Base-by-base conservation (phyloP, 306 rosid species). In the Quercus rubra region DNA sequence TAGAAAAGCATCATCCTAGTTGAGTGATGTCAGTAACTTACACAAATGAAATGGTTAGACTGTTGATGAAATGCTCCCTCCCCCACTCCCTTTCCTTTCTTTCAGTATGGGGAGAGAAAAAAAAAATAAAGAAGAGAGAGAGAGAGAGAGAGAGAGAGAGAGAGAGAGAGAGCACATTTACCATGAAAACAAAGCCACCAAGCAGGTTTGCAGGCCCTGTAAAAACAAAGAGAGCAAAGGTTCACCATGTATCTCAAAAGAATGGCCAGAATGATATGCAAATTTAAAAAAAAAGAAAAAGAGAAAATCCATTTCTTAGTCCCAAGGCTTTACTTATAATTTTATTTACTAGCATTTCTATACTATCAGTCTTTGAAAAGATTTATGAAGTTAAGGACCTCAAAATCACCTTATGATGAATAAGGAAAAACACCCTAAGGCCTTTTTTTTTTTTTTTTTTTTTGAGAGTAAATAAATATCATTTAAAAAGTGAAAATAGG, bases 171-270 rank as follows among this genome's bases (percentile, higher is more conserved):
- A 79, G 54, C 56, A 81, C 69, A 83, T 71, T 70, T 89, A 96
- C 99, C 99, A 90, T 74, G 97, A 91, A 30, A 96, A 77, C 75
- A 93, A 80, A 82, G 97, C 88, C 86, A 90, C 97, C 90, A 93
- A 88, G 87, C 99, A 96, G 77, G 99, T 96, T 91, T 96, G 99
- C 79, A 96, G 88, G 74, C 99, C 99, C 99, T 96, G 94, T 57
- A 81, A 81, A 70, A 61, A 77, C 41, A 85, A 67, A 76, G 61
- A 74, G 31, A 78, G 79, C 13, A 79, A 76, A 35, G 58, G 61
- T 77, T 89, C 72, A 83, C 81, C 74, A 74, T 35, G 33, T 51
- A 55, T 66, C 69, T 51, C 21, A 58, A 38, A 43, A 5, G 20
- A 55, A 66, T 66, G 33, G 38, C 51, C 23, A 66, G 35, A 64